Base-by-base conservation (phyloP, 768 basidiomycete genomes). In the Sarcodon aspratus region DNA sequence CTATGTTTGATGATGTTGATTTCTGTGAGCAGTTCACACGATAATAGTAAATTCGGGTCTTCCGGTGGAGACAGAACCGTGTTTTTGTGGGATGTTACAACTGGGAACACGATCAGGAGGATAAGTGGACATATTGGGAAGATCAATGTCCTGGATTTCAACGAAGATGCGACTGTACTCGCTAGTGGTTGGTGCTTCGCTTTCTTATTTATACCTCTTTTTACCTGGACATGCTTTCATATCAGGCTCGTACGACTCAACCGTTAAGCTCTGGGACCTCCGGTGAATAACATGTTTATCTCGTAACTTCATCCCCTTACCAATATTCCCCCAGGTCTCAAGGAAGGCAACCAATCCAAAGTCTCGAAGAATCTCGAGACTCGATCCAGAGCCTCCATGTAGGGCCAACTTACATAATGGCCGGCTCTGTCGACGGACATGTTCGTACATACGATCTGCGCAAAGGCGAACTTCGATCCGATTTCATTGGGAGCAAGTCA, bases 361-460 rank as follows among this genome's bases (percentile, higher is more conserved):
- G 82, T 5, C 72, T 96, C 3, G 85, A 94, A 46, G 92, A 95
- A 57, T 86, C 92, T 2, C 79, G 80, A 27, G 93, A 97, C 57
- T 80, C 87, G 1, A 78, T 97, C 36, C 92, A 93, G 56, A 75
- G 83, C 13, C 66, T 97, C 32, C 71, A 82, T 54, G 73, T 92
- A 37, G 78, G 74, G 10, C 61, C 75, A 18, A 76, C 79, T 18
- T 77, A 74, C 47, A 76, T 98, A 56, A 69, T 82, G 36, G 72
- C 89, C 3, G 92, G 91, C 8, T 91, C 90, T 3, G 84, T 96
- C 6, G 96, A 99, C 53, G 95, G 96, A 2, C 75, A 85, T 60
- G 80, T 95, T 40, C 79, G 96, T 15, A 90, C 89, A 8, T 97
- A 98, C 65, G 96, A 99, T 64, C 72, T 99, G 33, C 84, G 96